Evolutionary conservation across 257 asterid genomes (phyloP).

Genomic region (Euphrasia confusa): DNA sequence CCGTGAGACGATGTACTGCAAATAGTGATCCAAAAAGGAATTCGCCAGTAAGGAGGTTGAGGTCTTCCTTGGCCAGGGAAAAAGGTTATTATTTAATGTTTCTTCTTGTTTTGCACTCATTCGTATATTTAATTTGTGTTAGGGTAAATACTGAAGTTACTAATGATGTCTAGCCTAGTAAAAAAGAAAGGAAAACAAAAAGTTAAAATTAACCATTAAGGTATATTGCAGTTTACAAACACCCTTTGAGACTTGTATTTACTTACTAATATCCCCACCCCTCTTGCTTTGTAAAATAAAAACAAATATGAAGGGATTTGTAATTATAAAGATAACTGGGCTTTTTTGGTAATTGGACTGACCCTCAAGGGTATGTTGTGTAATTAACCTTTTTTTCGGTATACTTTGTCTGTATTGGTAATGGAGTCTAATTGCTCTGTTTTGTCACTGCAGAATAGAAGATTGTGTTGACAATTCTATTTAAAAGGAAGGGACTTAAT

Average conservation of each 20-base stretch:
- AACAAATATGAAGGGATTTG: background rate
- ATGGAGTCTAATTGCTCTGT: background rate
- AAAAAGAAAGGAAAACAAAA: too few species aligned
- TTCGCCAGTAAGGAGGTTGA: background rate
- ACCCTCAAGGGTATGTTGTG: background rate
- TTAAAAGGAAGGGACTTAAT: background rate
- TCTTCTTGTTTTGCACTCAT: background rate
- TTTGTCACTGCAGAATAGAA: background rate
- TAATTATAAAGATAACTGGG: background rate
- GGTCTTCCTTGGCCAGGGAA: background rate
- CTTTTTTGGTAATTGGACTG: background rate
- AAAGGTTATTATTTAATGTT: slow-evolving; percentile 13
- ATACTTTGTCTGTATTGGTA: background rate
- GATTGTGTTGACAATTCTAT: background rate
- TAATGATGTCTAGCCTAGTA: background rate
- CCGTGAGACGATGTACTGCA: slow-evolving; percentile 14
- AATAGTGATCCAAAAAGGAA: slow-evolving; percentile 17
- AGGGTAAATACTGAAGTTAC: background rate
- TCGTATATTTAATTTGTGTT: background rate
- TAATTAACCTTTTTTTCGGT: background rate
- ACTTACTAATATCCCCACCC: background rate
- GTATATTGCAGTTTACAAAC: background rate
- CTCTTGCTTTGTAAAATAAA: background rate
- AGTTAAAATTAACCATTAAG: background rate
- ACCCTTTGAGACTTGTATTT: background rate